Percentiles rank a stretch among this genome's conserved stretches.
Conservation (phyloP, 768 basidiomycete genomes). For the Tulasnella sp. region DNA sequence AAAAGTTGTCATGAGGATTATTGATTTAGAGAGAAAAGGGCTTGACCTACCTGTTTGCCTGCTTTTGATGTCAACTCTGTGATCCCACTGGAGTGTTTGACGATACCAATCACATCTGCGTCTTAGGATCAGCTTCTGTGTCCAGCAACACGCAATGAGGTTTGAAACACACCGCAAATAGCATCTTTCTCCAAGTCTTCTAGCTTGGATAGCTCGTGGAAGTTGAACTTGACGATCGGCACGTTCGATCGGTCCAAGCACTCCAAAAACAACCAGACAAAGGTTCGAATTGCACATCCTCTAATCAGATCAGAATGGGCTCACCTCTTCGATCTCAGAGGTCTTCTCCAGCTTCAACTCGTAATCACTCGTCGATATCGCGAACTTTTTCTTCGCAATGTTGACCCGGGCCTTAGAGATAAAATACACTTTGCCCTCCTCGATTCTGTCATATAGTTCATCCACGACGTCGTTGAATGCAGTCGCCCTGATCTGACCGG, state of each 20-base stretch:
- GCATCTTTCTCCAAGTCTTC: conserved; percentile 61
- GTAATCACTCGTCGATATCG: conserved; percentile 81
- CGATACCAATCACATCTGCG: conserved; percentile 76
- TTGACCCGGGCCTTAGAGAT: conserved; percentile 86
- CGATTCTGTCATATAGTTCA: conserved; percentile 66
- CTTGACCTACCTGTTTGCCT: conserved; percentile 44
- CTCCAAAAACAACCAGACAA: conserved; percentile 31
- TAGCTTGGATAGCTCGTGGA: conserved; percentile 53
- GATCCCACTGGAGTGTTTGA: conserved; percentile 64
- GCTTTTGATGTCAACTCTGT: conserved; percentile 65
- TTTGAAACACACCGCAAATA: conserved; percentile 53
- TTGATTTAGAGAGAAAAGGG: background rate
- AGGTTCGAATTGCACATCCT: no score
- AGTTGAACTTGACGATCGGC: conserved; percentile 77
- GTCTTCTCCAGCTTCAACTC: conserved; percentile 77
- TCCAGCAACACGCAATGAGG: background rate
- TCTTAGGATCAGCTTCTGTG: background rate
- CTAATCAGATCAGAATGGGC: conserved; percentile 20
- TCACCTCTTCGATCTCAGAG: conserved; percentile 76
- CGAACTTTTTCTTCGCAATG: conserved; percentile 95
- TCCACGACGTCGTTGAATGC: conserved; percentile 83
- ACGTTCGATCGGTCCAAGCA: conserved; percentile 66
- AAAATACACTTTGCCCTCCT: conserved; percentile 88
- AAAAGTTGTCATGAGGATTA: conserved; percentile 3
- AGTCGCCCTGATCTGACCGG: conserved; percentile 83